A percentile compares a stretch with the other conserved stretches of the same genome.
These are phyloP conservation scores for Candida gigantensis DNA, from an alignment of 1,139 yeast genomes.

Conservation along the genomic window DNA sequence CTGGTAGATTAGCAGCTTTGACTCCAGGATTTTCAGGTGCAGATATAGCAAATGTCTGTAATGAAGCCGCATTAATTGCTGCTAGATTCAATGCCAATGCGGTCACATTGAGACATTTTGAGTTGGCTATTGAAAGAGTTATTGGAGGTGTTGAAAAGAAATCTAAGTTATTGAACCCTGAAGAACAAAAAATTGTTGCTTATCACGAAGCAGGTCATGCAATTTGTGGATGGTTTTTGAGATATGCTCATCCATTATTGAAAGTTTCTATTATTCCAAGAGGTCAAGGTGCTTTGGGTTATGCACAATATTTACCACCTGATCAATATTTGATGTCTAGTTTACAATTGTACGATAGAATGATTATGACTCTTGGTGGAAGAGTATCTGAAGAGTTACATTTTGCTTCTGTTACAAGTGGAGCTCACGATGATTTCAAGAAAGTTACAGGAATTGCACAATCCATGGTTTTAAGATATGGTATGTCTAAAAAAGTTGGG, in stretches of 20 bases:
- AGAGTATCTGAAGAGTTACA: constrained; percentile 93
- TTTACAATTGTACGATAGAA: constrained; percentile 79
- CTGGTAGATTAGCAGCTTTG: constrained; percentile 89
- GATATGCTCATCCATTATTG: constrained; percentile 86
- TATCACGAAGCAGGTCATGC: constrained; percentile 99
- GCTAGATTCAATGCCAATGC: constrained; percentile 76
- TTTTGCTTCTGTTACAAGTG: constrained; percentile 87
- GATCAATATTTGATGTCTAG: constrained; percentile 83
- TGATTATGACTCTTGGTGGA: constrained; percentile 98
- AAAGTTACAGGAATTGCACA: constrained; percentile 95
- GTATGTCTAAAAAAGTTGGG: constrained; percentile 88
- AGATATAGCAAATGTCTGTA: constrained; percentile 94
- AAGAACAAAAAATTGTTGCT: constrained; percentile 87
- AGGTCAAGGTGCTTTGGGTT: constrained; percentile 96
- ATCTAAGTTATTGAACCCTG: constrained; percentile 75
- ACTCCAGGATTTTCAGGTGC: constrained; percentile 99
- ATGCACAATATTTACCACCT: constrained; percentile 95
- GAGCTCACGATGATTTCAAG: constrained; percentile 95
- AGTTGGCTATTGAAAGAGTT: constrained; percentile 94
- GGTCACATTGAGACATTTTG: constrained; percentile 80
- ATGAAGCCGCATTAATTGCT: constrained; percentile 95
- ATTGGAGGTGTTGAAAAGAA: constrained; percentile 96
- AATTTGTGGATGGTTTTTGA: constrained; percentile 92
- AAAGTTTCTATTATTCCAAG: constrained; percentile 96
- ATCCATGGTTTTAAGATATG: constrained; percentile 87